Evolutionary conservation across 2,329 filamentous ascomycete genomes (phyloP).

Genomic region (Pseudophaeomoniella oleicola): DNA sequence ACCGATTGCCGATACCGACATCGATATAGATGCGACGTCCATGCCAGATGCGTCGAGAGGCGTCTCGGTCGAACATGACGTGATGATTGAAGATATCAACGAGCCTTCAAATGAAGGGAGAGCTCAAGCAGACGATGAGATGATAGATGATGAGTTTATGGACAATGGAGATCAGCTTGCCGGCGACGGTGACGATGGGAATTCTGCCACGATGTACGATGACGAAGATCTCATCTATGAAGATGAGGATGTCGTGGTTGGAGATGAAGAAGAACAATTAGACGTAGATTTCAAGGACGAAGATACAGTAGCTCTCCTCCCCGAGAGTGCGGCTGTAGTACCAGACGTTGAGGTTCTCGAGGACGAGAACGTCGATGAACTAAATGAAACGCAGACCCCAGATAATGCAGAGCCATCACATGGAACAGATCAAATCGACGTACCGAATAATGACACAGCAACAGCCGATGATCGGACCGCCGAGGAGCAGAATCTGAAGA

Average conservation of each 20-base stretch:
- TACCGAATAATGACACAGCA: not conserved
- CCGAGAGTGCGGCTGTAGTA: slow-evolving; percentile 1
- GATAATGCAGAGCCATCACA: not conserved
- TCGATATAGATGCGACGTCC: slow-evolving; percentile 10
- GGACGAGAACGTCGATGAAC: slow-evolving; percentile 11
- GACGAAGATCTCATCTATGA: slow-evolving; percentile 21
- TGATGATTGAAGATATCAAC: slow-evolving; percentile 1
- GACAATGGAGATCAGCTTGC: slow-evolving; percentile 10
- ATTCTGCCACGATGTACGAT: slow-evolving; percentile 15
- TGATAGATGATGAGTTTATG: slow-evolving; percentile 11
- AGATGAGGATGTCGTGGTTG: slow-evolving; percentile 21
- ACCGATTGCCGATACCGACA: slow-evolving; percentile 11
- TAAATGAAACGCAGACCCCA: slow-evolving; percentile 6
- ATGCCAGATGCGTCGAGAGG: not conserved
- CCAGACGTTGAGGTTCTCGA: slow-evolving; percentile 5
- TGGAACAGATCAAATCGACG: slow-evolving; percentile 1
- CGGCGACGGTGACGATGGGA: slow-evolving; percentile 7
- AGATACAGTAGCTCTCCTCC: not conserved
- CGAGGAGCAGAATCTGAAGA: not conserved
- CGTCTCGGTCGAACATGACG: not conserved
- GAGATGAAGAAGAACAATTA: slow-evolving; percentile 10
- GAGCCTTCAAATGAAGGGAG: slow-evolving; percentile 6
- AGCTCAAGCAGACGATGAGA: slow-evolving; percentile 8
- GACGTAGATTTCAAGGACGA: slow-evolving; percentile 1
- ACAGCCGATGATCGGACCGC: not conserved